phyloP scores from a whole-genome alignment of 768 basidiomycete genomes.

The Tubosaeta sp. region DNA sequence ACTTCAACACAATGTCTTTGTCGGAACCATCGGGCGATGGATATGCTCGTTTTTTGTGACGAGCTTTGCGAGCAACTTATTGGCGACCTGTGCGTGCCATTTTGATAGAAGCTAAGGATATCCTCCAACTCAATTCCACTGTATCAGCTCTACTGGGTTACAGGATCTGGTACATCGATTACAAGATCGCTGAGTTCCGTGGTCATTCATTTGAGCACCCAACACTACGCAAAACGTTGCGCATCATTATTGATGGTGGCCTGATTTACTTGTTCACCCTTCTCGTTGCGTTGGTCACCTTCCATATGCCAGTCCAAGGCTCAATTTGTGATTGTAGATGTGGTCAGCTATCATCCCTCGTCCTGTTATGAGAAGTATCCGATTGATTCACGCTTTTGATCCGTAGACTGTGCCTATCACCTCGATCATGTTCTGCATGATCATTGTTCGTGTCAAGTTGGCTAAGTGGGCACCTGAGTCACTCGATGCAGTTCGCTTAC shows the following conservation, averaged over 20 bases:
- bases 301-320: too few relatives aligned
- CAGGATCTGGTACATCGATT: constrained; percentile 26
- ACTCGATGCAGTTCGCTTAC: not conserved
- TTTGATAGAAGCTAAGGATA: too few relatives aligned
- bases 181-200: constrained; percentile 14
- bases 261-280: too few relatives aligned
- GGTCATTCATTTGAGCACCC: not conserved
- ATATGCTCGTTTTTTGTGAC: constrained; percentile 31
- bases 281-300: not conserved
- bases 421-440: not conserved
- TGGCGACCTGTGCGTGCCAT: constrained; percentile 22
- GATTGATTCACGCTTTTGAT: not conserved
- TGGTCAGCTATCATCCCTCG: not conserved
- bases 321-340: too few relatives aligned
- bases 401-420: not conserved
- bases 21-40: constrained; percentile 21
- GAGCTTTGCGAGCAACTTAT: constrained; percentile 29
- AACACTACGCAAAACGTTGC: not conserved
- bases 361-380: not conserved
- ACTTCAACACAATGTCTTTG: constrained; percentile 18
- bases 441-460: not conserved
- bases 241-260: not conserved
- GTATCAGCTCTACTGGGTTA: constrained; percentile 21
- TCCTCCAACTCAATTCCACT: not conserved
- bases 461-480: not conserved